Percentiles rank a stretch among this genome's conserved stretches.
Conservation (phyloP, 2,329 filamentous ascomycete species). For the Phoma herbarum region DNA sequence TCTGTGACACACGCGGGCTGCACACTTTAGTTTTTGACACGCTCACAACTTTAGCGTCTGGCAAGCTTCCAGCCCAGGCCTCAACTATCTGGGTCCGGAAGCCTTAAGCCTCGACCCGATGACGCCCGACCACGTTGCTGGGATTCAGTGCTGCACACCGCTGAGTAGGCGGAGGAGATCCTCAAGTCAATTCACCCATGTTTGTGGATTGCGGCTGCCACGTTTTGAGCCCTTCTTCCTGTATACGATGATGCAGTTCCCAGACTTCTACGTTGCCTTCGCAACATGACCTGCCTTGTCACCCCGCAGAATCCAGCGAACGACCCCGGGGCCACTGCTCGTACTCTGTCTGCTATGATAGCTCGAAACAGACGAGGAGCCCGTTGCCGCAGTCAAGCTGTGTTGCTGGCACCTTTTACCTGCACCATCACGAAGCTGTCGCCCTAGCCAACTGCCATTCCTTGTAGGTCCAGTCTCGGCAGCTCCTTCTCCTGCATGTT, state of each 20-base stretch:
- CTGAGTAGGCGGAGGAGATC: conserved; percentile 18
- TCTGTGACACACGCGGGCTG: conserved; percentile 39
- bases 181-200: conserved; percentile 18
- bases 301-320: conserved; percentile 21
- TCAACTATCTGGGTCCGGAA: conserved; percentile 29
- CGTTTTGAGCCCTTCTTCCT: conserved; percentile 31
- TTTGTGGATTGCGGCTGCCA: conserved; percentile 40
- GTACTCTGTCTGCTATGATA: conserved; percentile 8
- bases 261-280: conserved; percentile 14
- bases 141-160: conserved; percentile 37
- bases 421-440: conserved; percentile 36
- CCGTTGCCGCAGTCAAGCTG: conserved; percentile 6
- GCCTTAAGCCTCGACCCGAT: conserved; percentile 40
- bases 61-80: conserved; percentile 28
- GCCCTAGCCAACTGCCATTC: conserved; percentile 7
- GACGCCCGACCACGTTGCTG: conserved; percentile 47
- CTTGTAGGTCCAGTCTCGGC: conserved; percentile 29
- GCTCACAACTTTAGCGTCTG: conserved; percentile 26
- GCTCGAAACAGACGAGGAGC: conserved; percentile 9
- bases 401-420: conserved; percentile 17
- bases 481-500: conserved; percentile 43
- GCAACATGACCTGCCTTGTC: conserved; percentile 7
- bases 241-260: conserved; percentile 7
- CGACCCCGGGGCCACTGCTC: conserved; percentile 16
- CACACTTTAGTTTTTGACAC: conserved; percentile 42